These are phyloP conservation scores for Cryptococcus amylolentus DNA, from an alignment of 1,284 basidiomycete genomes.

Conservation along the genomic window DNA sequence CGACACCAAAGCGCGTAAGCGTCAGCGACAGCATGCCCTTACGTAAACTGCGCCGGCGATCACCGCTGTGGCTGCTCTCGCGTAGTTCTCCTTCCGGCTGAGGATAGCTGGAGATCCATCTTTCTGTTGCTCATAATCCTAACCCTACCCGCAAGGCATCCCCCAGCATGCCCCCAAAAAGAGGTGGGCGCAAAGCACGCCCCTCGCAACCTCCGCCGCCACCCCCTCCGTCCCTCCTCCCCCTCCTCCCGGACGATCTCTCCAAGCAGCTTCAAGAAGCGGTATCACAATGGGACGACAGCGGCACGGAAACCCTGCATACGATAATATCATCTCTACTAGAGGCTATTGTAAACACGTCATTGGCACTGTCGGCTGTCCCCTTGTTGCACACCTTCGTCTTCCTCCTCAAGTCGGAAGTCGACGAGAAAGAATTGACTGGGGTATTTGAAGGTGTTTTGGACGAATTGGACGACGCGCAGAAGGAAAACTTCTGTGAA, in stretches of 20 bases:
- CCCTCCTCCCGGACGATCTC: background rate
- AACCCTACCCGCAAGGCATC: too few relatives aligned
- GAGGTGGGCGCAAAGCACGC: background rate
- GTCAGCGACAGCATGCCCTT: too few relatives aligned
- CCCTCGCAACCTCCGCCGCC: background rate
- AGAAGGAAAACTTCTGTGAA: constrained; percentile 18
- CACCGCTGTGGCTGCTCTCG: too few relatives aligned
- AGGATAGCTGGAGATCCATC: too few relatives aligned
- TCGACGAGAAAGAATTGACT: constrained; percentile 6
- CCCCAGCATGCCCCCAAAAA: too few relatives aligned
- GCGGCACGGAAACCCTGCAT: constrained; percentile 3
- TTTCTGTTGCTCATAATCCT: too few relatives aligned
- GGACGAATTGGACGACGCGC: constrained; percentile 13
- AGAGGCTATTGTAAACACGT: background rate
- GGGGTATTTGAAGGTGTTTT: constrained; percentile 4
- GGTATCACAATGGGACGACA: constrained; percentile 10
- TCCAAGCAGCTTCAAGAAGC: constrained; percentile 8
- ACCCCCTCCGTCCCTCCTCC: background rate
- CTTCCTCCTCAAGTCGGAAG: constrained; percentile 7
- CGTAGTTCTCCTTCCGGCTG: too few relatives aligned
- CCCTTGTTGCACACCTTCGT: constrained; percentile 14
- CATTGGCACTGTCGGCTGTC: constrained; percentile 7
- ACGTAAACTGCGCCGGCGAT: too few relatives aligned
- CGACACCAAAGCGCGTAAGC: too few relatives aligned
- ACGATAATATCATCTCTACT: constrained; percentile 6